A percentile compares a stretch with the other conserved stretches of the same genome.
phyloP scores from a whole-genome alignment of 352 stramenopile species.

The Ochromonadaceae sp. region DNA sequence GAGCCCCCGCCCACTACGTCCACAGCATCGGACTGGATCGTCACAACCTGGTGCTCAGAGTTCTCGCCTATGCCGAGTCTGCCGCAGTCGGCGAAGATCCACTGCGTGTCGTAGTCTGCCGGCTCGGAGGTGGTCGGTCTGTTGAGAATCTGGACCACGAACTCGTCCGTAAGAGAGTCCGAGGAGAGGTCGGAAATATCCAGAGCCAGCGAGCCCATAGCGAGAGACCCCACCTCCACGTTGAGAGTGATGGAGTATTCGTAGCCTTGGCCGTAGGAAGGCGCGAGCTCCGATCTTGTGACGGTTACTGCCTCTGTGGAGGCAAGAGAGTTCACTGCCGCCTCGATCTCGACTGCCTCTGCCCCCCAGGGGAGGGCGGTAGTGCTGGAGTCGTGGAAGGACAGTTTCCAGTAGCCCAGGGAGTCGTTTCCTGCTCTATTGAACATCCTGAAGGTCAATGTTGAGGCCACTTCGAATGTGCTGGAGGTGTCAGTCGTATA shows the following conservation, averaged over 20 bases:
- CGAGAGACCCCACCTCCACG: background rate
- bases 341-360: conserved; percentile 29
- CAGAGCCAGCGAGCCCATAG: background rate
- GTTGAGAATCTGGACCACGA: background rate
- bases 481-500: conserved; percentile 33
- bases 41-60: background rate
- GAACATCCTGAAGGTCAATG: conserved; percentile 9
- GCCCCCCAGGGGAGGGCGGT: conserved; percentile 27
- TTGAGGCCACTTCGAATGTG: background rate
- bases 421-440: conserved; percentile 17
- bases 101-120: background rate
- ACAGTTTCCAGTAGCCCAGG: conserved; percentile 40
- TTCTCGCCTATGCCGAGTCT: background rate
- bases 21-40: too few relatives aligned
- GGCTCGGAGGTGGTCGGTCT: background rate
- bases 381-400: conserved; percentile 32
- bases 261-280: background rate
- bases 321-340: conserved; percentile 39
- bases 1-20: conserved; percentile 29
- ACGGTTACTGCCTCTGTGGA: conserved; percentile 31
- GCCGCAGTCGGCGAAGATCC: background rate
- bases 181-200: background rate
- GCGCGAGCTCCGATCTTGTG: background rate
- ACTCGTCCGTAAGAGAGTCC: background rate
- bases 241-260: conserved; percentile 20